Evolutionary conservation across 108 stramenopile genomes (phyloP), one percentile per base, ranked within the genome.

Genomic region (Skeletonema marinoi): DNA sequence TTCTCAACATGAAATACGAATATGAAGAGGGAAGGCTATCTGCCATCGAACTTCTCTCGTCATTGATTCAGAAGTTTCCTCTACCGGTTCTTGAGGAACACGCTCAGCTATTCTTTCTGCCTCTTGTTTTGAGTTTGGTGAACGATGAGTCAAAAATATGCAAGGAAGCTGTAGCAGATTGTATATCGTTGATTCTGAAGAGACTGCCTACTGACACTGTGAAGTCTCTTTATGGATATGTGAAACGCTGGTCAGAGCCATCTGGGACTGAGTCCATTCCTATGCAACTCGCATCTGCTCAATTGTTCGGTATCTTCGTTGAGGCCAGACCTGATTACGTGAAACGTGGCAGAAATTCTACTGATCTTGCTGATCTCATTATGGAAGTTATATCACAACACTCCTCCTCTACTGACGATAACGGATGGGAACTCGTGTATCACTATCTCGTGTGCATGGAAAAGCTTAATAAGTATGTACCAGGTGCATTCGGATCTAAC

Each of bases 81-180:
- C 58, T 75, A 6, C 82, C 83, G 7, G 70, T 94, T 25, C 42
- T 98, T 42, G 87, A 94, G 58, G 80, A 71, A 19, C 71, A 95
- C 44, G 73, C 82, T 7, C 90, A 95, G 41, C 61, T 89, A 17
- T 83, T 98, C 36, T 96, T 98, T 74, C 71, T 98, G 7, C 94
- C 96, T 8, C 82, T 94, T 19, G 92, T 93, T 21, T 65, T 98
- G 67, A 93, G 96, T 71, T 73, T 98, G 60, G 88, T 88, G 13
- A 98, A 98, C 62, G 97, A 98, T 60, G 89, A 91, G 56, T 89
- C 93, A 10, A 87, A 90, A 65, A 84, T 82, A 32, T 96, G 97
- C 71, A 87, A 93, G 60, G 87, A 92, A 58, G 73, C 73, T 17
- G 77, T 90, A 14, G 63, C 87, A 14, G 78, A 85, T 35, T 84